Base-by-base conservation (phyloP, 2,329 filamentous ascomycete genomes). In the Stagonosporopsis rhizophila region DNA sequence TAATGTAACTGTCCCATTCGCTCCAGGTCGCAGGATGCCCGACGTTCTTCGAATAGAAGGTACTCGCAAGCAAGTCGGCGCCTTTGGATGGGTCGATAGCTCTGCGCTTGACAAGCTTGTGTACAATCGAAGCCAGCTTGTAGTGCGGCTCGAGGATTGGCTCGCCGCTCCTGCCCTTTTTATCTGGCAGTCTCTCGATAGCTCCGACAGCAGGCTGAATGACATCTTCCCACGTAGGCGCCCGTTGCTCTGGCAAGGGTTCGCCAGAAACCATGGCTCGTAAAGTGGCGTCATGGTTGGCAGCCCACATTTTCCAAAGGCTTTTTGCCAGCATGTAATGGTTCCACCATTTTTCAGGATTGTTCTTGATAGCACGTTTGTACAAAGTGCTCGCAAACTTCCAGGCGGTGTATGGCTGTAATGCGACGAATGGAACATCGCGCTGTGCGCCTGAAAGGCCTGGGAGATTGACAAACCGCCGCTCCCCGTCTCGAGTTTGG, bases 81-180 rank as follows among this genome's bases (percentile, higher is more conserved):
- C 79, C 85, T 54, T 82, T 77, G 15, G 75, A 63, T 11, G 81
- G 71, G 69, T 69, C 56, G 34, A 87, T 73, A 11, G 77, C 72
- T 46, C 76, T 75, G 23, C 75, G 72, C 27, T 80, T 80, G 15
- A 96, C 89, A 22, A 96, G 82, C 74, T 97, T 96, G 78, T 96
- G 87, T 6, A 92, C 78, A 20, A 95, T 80, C 2, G 90, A 89
- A 32, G 95, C 84, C 19, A 96, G 88, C 77, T 96, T 96, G 81
- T 96, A 96, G 72, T 96, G 92, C 3, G 93, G 93, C 72, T 96
- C 93, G 15, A 97, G 83, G 22, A 96, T 88, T 0, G 91, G 92
- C 58, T 96, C 92, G 34, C 87, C 70, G 82, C 84, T 81, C 15
- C 80, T 82, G 65, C 89, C 84, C 64, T 81, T 82, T 57, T 84